phyloP scores from a whole-genome alignment of 2,329 filamentous ascomycete species.

The Orbilia ellipsospora region DNA sequence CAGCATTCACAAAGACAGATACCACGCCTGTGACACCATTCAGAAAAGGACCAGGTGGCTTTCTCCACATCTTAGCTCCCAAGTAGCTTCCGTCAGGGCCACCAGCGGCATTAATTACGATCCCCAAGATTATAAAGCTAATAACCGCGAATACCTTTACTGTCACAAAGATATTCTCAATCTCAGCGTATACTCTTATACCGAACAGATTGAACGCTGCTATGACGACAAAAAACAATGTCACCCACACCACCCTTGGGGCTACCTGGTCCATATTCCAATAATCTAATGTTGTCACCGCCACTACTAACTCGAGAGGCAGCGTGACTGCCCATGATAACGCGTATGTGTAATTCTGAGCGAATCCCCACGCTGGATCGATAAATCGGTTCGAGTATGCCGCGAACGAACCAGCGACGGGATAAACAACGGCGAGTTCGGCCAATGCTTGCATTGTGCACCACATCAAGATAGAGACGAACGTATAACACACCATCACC shows the following conservation, averaged over 20 bases:
- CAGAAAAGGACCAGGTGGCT: conserved; percentile 64
- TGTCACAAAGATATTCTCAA: conserved; percentile 70
- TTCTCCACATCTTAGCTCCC: conserved; percentile 62
- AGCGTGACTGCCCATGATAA: conserved; percentile 67
- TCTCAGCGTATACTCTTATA: conserved; percentile 69
- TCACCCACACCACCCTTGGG: conserved; percentile 66
- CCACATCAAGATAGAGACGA: conserved; percentile 71
- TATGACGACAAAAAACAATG: conserved; percentile 69
- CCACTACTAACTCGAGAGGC: conserved; percentile 69
- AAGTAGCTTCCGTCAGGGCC: conserved; percentile 62
- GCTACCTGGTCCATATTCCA: conserved; percentile 66
- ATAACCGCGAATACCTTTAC: conserved; percentile 71
- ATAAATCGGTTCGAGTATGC: conserved; percentile 71
- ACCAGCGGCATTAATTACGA: conserved; percentile 63
- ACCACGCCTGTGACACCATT: conserved; percentile 67
- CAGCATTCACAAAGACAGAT: conserved; percentile 68
- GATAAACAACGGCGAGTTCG: conserved; percentile 72
- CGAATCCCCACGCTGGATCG: conserved; percentile 71
- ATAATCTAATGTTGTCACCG: conserved; percentile 68
- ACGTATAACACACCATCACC: conserved; percentile 64
- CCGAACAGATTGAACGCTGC: conserved; percentile 68
- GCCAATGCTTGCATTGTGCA: conserved; percentile 71
- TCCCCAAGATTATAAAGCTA: conserved; percentile 68
- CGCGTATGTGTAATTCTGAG: conserved; percentile 69
- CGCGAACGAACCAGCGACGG: conserved; percentile 72